Percentiles rank a stretch among this genome's conserved stretches.
phyloP scores from a whole-genome alignment of 73 alveolate species.

The Paramecium caudatum region DNA sequence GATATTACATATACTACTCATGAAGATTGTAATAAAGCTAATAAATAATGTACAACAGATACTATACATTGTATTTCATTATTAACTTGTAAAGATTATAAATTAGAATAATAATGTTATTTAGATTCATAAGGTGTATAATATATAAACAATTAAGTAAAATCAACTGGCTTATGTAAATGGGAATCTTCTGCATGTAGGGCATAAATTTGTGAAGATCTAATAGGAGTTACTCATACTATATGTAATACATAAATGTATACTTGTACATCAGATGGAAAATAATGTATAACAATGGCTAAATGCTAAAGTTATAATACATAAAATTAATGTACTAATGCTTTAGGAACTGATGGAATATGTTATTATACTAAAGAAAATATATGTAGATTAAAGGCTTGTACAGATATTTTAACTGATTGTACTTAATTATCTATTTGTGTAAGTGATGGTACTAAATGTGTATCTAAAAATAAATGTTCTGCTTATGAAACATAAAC shows the following conservation, averaged over 20 bases:
- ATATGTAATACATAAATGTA: not conserved
- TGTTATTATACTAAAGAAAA: conserved; percentile 8
- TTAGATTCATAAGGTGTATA: not conserved
- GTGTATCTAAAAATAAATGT: not conserved
- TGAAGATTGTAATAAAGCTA: not conserved
- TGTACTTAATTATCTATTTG: not conserved
- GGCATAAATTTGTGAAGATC: conserved; percentile 1
- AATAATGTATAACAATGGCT: conserved; percentile 11
- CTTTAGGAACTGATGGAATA: conserved; percentile 47
- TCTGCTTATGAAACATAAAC: conserved; percentile 9
- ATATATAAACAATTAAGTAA: not conserved
- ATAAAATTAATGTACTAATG: not conserved
- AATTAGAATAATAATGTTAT: not conserved
- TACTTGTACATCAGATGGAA: conserved; percentile 31
- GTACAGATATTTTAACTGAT: not conserved
- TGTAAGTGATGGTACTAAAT: conserved; percentile 53
- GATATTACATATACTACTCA: conserved; percentile 25
- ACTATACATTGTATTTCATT: not conserved
- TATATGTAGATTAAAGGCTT: not conserved
- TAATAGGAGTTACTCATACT: not conserved
- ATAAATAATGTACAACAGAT: conserved; percentile 42
- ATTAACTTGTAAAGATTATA: not conserved
- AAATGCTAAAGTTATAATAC: not conserved
- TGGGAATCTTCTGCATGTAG: conserved; percentile 26
- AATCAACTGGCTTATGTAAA: conserved; percentile 7